phyloP scores from a whole-genome alignment of 176 grass and related monocot genomes.

The Oryza rufipogon region DNA sequence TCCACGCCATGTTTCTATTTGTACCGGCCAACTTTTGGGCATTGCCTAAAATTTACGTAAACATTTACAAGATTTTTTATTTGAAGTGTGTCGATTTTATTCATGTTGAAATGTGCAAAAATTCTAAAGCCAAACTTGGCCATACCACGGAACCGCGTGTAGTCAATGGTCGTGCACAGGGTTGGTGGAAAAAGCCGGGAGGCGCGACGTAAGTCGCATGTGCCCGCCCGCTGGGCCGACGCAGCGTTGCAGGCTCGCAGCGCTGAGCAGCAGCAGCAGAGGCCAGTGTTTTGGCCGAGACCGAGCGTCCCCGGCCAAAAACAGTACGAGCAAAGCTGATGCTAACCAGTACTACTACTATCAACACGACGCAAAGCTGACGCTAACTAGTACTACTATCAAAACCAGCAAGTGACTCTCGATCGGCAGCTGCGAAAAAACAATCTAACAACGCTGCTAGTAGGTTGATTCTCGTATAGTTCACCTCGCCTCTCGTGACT shows the following conservation, averaged over 20 bases:
- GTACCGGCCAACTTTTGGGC: too few relatives aligned
- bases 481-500: neutral
- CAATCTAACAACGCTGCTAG: neutral
- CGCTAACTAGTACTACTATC: neutral
- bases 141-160: neutral
- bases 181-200: neutral
- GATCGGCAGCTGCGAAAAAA: neutral
- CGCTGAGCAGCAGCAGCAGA: neutral
- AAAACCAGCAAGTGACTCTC: neutral
- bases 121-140: neutral
- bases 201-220: slow-evolving; percentile 8
- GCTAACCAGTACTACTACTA: too few relatives aligned
- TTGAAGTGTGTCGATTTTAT: neutral
- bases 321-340: neutral
- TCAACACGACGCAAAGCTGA: neutral
- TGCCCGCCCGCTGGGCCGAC: neutral
- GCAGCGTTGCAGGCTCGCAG: neutral
- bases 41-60: too few relatives aligned
- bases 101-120: neutral
- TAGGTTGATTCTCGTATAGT: too few relatives aligned
- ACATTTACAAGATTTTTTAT: neutral
- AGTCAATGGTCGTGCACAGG: neutral
- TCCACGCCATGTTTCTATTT: too few relatives aligned
- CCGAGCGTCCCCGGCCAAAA: neutral
- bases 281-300: neutral